A percentile compares a stretch with the other conserved stretches of the same genome.
Evolutionary conservation across 805 yeast genomes (phyloP).

Genomic region (Zygosaccharomyces bisporus): DNA sequence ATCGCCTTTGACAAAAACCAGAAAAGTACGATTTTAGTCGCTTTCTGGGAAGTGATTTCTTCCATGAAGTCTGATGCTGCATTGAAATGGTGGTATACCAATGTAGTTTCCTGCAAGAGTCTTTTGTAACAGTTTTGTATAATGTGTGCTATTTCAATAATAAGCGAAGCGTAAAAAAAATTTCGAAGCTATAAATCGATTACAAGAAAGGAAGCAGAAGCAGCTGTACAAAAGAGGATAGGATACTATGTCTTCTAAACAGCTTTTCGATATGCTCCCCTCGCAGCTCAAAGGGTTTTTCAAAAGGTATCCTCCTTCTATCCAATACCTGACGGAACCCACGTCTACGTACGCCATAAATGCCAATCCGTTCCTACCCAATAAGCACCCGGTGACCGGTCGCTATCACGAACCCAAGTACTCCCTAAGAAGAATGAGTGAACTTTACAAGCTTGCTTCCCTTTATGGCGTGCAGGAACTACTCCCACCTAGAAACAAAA

Average conservation of each 20-base stretch:
- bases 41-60: constrained; percentile 26
- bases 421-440: constrained; percentile 79
- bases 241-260: constrained; percentile 25
- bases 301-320: constrained; percentile 75
- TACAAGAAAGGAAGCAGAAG: neutral
- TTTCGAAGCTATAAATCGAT: neutral
- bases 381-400: constrained; percentile 78
- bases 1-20: constrained; percentile 9
- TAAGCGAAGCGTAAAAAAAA: neutral
- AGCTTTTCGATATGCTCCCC: constrained; percentile 60
- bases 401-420: constrained; percentile 71
- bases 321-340: constrained; percentile 59
- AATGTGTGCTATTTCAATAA: neutral
- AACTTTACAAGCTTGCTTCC: constrained; percentile 75
- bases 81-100: constrained; percentile 32
- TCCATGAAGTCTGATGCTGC: constrained; percentile 19
- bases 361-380: constrained; percentile 85
- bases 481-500: constrained; percentile 58
- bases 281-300: constrained; percentile 67
- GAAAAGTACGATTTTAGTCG: constrained; percentile 13
- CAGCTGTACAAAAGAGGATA: neutral
- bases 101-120: constrained; percentile 8
- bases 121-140: neutral
- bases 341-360: constrained; percentile 60
- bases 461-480: constrained; percentile 75